Evolutionary conservation across 139 green algal genomes (phyloP), one percentile per base, ranked within the genome.

Genomic region (Coelastrella sp.): DNA sequence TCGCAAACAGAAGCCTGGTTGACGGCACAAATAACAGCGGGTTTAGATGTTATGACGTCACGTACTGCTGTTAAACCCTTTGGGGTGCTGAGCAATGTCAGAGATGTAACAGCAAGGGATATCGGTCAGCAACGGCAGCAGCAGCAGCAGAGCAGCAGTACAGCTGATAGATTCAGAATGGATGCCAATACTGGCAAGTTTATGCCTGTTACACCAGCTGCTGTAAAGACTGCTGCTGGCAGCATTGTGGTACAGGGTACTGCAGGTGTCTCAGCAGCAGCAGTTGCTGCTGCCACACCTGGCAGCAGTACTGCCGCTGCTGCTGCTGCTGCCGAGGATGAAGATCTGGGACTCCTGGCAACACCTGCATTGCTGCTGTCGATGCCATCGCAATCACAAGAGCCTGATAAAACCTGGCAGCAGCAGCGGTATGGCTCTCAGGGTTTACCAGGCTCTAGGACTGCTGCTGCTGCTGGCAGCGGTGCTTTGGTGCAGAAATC

Each of bases 111-210:
- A 68, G 41, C 6, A 38, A 8, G 1, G 57, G 13, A 34, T 27
- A n/a, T 23, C 27, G 34, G 27, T n/a, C 59, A 48, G 73, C 50
- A 17, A 48, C 73, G n/a, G 73, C 73, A 19, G 75, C 53, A 53
- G 51, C 51, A 63, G 57, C 59, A 74, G 57, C 25, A 48, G n/a
- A 83, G 32, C 45, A 80, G 48, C 51, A 72, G 23, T 67, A 81
- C 1, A 57, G 72, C 23, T 37, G 51, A 32, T 41, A 76, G 35
- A 23, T 89, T 92, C 41, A 78, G 53, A 0, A 93, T 97, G 86
- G 91, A 98, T 83, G 48, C 95, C 25, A 97, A 98, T 89, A 96
- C 93, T 3, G 95, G 96, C 11, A 79, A 86, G 81, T 79, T 97
- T 17, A 35, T 94, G 1, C 86, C 87, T 21, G 78, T 32, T 13